Evolutionary conservation across 805 yeast species (phyloP).

Genomic region (Tetrapisispora arboricola): DNA sequence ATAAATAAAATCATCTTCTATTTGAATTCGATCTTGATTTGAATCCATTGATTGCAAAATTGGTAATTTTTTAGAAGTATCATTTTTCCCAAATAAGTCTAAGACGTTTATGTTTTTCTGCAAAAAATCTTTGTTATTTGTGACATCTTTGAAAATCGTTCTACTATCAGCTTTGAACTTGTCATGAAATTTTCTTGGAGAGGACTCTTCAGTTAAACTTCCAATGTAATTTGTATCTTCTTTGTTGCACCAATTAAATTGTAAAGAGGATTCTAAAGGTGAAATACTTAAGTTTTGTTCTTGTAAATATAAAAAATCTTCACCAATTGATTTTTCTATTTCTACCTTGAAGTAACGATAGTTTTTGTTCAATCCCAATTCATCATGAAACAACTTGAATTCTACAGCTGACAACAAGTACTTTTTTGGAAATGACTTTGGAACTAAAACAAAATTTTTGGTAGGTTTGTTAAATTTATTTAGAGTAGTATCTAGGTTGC

Average conservation of each 20-base stretch:
- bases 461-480: slow-evolving; percentile 10
- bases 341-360: background rate
- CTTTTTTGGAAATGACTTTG: slow-evolving; percentile 10
- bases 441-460: slow-evolving; percentile 14
- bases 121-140: background rate
- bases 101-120: background rate
- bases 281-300: background rate
- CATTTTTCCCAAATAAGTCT: background rate
- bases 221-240: slow-evolving; percentile 1
- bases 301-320: background rate
- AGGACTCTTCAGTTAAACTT: slow-evolving; percentile 1
- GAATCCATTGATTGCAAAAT: no score
- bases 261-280: background rate
- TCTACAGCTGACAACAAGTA: slow-evolving; percentile 3
- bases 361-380: background rate
- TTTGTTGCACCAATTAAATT: slow-evolving; percentile 2
- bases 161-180: background rate
- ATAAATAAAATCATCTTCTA: no score
- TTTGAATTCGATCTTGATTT: background rate
- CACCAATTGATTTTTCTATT: background rate
- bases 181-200: background rate
- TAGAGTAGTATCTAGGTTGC: slow-evolving; percentile 5
- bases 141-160: slow-evolving; percentile 1
- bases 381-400: background rate
- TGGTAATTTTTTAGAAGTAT: no score